These are phyloP conservation scores for Colletotrichum agaves DNA, from an alignment of 2,329 filamentous ascomycete species.

Conservation along the genomic window DNA sequence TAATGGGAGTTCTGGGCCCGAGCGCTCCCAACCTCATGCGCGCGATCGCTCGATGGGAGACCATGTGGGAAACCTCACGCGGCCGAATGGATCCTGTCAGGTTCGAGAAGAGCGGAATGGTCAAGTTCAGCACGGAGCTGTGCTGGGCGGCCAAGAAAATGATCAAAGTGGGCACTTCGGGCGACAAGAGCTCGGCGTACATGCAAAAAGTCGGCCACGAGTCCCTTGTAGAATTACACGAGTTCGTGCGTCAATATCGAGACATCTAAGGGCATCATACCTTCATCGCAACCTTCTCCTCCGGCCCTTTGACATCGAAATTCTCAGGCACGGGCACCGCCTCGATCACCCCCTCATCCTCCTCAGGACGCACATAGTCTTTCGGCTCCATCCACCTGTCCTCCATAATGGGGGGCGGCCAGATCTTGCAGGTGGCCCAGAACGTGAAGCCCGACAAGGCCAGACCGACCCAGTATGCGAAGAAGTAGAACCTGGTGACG, in stretches of 20 bases:
- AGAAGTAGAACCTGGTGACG: constrained; percentile 61
- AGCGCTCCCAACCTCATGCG: constrained; percentile 31
- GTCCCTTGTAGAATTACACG: constrained; percentile 25
- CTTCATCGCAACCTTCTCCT: constrained; percentile 12
- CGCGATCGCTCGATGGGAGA: constrained; percentile 40
- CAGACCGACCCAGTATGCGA: constrained; percentile 65
- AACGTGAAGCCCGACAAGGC: constrained; percentile 51
- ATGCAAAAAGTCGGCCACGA: constrained; percentile 34
- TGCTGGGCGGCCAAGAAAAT: constrained; percentile 30
- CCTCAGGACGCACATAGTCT: constrained; percentile 34
- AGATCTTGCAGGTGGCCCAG: constrained; percentile 38
- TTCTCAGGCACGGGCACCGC: constrained; percentile 1
- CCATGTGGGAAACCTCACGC: constrained; percentile 36
- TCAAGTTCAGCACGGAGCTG: constrained; percentile 33
- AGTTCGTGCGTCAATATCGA: constrained; percentile 29
- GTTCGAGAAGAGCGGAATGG: constrained; percentile 17
- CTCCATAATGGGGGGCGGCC: constrained; percentile 37
- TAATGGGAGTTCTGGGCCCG: constrained; percentile 33
- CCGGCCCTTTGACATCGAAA: neutral
- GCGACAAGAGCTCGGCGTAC: constrained; percentile 29
- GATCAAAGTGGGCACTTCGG: constrained; percentile 24
- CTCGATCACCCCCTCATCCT: constrained; percentile 24
- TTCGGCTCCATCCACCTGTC: constrained; percentile 38
- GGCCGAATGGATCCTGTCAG: neutral
- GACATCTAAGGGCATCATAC: constrained; percentile 10